Evolutionary conservation across 23 red algal genomes (phyloP).

Genomic region (Cyanidium caldarium): DNA sequence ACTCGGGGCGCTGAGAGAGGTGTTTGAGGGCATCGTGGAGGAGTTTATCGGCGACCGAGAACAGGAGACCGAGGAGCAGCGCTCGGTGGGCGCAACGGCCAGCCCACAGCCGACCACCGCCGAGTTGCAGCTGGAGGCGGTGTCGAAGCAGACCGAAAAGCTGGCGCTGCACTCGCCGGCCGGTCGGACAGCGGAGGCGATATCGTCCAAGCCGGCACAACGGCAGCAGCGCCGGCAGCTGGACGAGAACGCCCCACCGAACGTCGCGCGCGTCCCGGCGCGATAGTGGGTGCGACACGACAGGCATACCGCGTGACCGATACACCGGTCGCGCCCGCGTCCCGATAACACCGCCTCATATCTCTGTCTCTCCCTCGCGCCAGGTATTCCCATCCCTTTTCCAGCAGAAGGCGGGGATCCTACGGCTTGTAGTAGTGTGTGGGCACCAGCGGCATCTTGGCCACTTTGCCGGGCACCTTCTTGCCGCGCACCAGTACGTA

Average conservation of each 20-base stretch:
- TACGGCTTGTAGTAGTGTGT: conserved; percentile 41
- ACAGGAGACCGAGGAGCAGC: neutral
- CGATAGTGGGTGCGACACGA: too few relatives aligned
- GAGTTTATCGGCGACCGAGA: neutral
- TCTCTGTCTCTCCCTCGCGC: too few relatives aligned
- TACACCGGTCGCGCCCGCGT: too few relatives aligned
- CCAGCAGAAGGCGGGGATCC: too few relatives aligned
- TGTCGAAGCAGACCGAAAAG: neutral
- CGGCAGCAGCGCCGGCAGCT: neutral
- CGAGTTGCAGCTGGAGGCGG: neutral
- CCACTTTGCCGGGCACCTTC: conserved; percentile 27
- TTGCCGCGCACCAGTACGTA: conserved; percentile 46
- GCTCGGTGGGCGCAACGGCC: neutral
- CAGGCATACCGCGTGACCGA: too few relatives aligned
- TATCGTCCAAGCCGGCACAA: neutral
- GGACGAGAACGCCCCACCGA: conserved; percentile 1
- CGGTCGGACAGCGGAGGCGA: neutral
- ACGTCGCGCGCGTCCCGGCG: too few relatives aligned
- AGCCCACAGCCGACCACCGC: too few relatives aligned
- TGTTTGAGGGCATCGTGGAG: neutral
- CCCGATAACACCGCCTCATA: too few relatives aligned
- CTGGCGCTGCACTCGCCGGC: neutral
- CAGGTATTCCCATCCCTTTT: too few relatives aligned
- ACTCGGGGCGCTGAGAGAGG: neutral
- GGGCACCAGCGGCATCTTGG: conserved; percentile 75